Conservation (phyloP, 2,329 filamentous ascomycete genomes). For the Neocucurbitaria cava region DNA sequence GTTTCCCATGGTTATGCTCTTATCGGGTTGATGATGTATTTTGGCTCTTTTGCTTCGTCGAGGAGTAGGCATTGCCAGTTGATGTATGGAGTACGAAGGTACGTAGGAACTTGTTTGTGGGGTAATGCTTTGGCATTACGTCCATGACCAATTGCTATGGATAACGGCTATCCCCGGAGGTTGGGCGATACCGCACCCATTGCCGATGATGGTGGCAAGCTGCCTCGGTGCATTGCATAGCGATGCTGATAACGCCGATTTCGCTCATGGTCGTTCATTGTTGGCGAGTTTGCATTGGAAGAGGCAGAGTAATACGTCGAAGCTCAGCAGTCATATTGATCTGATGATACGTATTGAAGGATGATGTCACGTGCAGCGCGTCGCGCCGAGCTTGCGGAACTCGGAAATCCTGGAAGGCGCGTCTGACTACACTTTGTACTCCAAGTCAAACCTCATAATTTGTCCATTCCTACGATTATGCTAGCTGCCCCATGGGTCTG, state of each 20-base stretch:
- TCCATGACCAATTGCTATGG: conserved; percentile 16
- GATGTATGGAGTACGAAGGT: not conserved
- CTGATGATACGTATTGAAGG: conserved; percentile 1
- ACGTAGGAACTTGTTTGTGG: conserved; percentile 2
- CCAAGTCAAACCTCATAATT: conserved; percentile 11
- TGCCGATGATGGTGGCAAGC: conserved; percentile 32
- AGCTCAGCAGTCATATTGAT: conserved; percentile 1
- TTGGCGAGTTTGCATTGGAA: conserved; percentile 5
- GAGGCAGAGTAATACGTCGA: conserved; percentile 11
- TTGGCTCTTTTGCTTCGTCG: conserved; percentile 22
- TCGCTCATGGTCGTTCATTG: conserved; percentile 10
- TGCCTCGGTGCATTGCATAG: conserved; percentile 21
- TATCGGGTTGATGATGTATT: conserved; percentile 6
- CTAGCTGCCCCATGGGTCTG: conserved; percentile 54
- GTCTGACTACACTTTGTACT: conserved; percentile 13
- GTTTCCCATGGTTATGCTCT: conserved; percentile 16
- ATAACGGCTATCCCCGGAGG: conserved; percentile 40
- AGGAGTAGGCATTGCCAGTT: conserved; percentile 15
- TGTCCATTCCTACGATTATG: conserved; percentile 40
- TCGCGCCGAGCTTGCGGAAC: conserved; percentile 18
- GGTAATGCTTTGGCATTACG: conserved; percentile 9
- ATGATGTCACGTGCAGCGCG: conserved; percentile 35
- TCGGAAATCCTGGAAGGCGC: conserved; percentile 28
- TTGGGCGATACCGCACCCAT: conserved; percentile 25
- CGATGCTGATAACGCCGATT: conserved; percentile 8